Evolutionary conservation across 495 filamentous ascomycete species (phyloP), one percentile per base, ranked within the genome.

Genomic region (Aspergillus baeticus): DNA sequence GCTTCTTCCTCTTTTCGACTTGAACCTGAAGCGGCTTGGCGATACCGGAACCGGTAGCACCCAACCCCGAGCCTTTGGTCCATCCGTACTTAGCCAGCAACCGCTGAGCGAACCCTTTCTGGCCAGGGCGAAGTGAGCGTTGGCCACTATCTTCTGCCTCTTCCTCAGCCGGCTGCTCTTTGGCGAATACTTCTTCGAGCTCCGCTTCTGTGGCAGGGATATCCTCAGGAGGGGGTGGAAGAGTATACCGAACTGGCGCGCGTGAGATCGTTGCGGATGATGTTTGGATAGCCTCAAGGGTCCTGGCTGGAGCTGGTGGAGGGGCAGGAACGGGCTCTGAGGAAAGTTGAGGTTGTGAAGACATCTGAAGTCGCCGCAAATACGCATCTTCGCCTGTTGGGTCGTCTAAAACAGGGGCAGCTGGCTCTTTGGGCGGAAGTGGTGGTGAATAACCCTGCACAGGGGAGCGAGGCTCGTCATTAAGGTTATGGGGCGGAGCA

Each of bases 11-110:
- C 77, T 94, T 94, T 57, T 95, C 88, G 18, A 92, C 78, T 58
- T 96, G 83, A 13, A 93, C 90, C 45, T 85, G 84, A 23, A 98
- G 72, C 4, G 92, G 88, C 14, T 89, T 86, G 31, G 88, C 80
- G 59, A 98, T 96, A 44, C 94, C 94, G 29, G 84, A 82, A 10
- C 81, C 82, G 45, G 83, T 81, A 2, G 90, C 90, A 57, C 94
- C 94, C 11, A 98, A 81, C 3, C 94, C 94, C 41, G 85, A 80
- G 18, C 95, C 95, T 59, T 90, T 87, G 10, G 82, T 87, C 91
- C 92, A 96, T 48, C 95, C 95, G 68, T 94, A 91, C 62, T 96
- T 97, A 26, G 85, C 81, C 81, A 98, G 88, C 29, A 96, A 80
- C 21, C 91, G 87, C 53, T 89, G 79, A 3, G 92, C 94, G 63